These are phyloP conservation scores for Aspergillus funiculosus DNA, from an alignment of 495 filamentous ascomycete genomes.

Conservation along the genomic window DNA sequence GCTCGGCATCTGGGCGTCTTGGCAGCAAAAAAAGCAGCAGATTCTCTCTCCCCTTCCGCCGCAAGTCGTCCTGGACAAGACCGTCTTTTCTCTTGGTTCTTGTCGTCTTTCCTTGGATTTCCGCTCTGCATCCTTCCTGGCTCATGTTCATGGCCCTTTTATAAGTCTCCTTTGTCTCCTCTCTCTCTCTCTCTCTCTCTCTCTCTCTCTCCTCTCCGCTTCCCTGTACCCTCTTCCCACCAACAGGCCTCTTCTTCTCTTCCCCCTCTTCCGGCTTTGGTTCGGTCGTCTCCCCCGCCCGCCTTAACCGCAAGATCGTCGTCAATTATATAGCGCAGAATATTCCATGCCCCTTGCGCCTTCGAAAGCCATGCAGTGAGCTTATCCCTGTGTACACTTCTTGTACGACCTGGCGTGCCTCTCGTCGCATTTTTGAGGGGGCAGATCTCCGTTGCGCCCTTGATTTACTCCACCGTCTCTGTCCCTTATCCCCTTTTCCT, in stretches of 20 bases:
- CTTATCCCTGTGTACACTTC: conserved; percentile 31
- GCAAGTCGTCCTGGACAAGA: conserved; percentile 16
- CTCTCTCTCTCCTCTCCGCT: conserved; percentile 10
- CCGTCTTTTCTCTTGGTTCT: conserved; percentile 19
- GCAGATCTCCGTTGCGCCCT: conserved; percentile 15
- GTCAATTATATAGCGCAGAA: conserved; percentile 6
- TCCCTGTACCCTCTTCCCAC: conserved; percentile 9
- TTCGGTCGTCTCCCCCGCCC: conserved; percentile 6
- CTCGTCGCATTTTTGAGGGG: conserved; percentile 20
- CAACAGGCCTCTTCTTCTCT: conserved; percentile 3
- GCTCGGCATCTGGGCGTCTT: conserved; percentile 45
- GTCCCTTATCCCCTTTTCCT: conserved; percentile 11
- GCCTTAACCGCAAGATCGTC: conserved; percentile 12
- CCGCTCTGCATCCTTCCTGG: conserved; percentile 26
- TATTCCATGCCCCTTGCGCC: conserved; percentile 24
- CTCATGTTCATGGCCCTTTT: conserved; percentile 22
- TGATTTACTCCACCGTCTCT: conserved; percentile 20
- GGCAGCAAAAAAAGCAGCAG: conserved; percentile 31
- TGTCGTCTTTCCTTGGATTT: conserved; percentile 30
- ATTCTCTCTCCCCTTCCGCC: conserved; percentile 26
- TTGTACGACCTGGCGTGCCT: conserved; percentile 32
- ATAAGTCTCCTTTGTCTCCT: conserved; percentile 25
- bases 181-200: conserved; percentile 14
- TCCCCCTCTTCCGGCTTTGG: conserved; percentile 8
- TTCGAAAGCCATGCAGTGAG: conserved; percentile 39